These are phyloP conservation scores for Trichoderma atroviride DNA, from an alignment of 2,329 filamentous ascomycete species.

Conservation along the genomic window DNA sequence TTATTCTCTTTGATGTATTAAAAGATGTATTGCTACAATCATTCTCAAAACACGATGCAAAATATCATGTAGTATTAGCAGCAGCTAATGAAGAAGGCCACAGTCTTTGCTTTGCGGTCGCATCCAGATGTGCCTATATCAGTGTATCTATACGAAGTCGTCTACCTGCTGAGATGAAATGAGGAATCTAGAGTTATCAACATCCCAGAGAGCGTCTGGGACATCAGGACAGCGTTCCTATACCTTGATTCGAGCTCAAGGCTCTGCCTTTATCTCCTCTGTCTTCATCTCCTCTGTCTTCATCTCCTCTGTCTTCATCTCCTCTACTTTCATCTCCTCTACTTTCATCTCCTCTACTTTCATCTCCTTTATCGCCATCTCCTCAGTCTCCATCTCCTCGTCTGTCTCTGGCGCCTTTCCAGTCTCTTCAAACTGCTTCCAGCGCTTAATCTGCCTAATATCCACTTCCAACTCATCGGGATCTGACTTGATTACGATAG, in stretches of 20 bases:
- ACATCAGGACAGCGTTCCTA: not conserved
- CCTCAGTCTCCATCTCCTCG: constrained; percentile 27
- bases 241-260: not conserved
- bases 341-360: not conserved
- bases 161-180: not conserved
- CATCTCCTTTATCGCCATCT: constrained; percentile 29
- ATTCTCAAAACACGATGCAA: not conserved
- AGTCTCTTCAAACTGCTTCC: constrained; percentile 36
- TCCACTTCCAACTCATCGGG: constrained; percentile 32
- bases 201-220: not conserved
- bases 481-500: constrained; percentile 32
- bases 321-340: constrained; percentile 23
- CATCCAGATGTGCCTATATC: not conserved
- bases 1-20: constrained; percentile 4
- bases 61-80: constrained; percentile 19
- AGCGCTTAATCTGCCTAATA: constrained; percentile 34
- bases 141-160: not conserved
- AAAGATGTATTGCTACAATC: not conserved
- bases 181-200: not conserved
- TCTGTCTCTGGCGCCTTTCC: constrained; percentile 35
- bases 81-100: constrained; percentile 5
- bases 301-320: constrained; percentile 29
- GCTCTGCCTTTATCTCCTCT: constrained; percentile 23
- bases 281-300: constrained; percentile 6
- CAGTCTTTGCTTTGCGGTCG: not conserved